Evolutionary conservation across 2,329 filamentous ascomycete genomes (phyloP).

Genomic region (Dryadomyces quercivorus): DNA sequence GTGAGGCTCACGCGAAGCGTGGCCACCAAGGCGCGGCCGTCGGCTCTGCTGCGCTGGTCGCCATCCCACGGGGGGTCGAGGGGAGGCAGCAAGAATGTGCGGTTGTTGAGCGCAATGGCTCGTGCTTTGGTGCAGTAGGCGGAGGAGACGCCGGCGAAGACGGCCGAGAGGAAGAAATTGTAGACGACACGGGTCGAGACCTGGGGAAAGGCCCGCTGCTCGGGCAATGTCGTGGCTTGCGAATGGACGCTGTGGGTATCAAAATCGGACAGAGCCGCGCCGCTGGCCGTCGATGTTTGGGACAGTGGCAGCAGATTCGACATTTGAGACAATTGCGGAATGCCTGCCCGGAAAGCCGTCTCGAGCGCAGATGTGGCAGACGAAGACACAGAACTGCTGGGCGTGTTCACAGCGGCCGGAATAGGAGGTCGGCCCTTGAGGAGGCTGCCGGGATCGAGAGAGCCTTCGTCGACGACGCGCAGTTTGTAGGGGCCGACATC

Average conservation of each 20-base stretch:
- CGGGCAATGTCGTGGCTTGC: background rate
- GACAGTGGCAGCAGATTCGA: background rate
- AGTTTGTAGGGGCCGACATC: conserved; percentile 33
- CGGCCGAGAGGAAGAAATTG: conserved; percentile 41
- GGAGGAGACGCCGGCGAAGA: conserved; percentile 36
- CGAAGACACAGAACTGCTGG: conserved; percentile 33
- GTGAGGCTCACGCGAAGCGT: conserved; percentile 43
- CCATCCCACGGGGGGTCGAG: conserved; percentile 17
- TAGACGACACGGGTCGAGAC: conserved; percentile 33
- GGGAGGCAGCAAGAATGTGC: conserved; percentile 35
- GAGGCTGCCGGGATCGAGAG: conserved; percentile 36
- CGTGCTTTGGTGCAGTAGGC: conserved; percentile 35
- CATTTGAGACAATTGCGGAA: background rate
- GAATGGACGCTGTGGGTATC: background rate
- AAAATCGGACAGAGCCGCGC: background rate
- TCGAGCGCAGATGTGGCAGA: conserved; percentile 24
- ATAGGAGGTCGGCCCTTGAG: conserved; percentile 29
- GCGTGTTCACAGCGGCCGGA: conserved; percentile 29
- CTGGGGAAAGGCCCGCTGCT: conserved; percentile 17
- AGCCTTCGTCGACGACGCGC: conserved; percentile 33
- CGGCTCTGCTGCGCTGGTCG: conserved; percentile 12
- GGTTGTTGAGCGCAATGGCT: conserved; percentile 40
- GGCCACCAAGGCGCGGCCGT: conserved; percentile 25
- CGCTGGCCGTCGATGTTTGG: background rate
- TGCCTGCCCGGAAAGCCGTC: conserved; percentile 6